Evolutionary conservation across 2,329 filamentous ascomycete species (phyloP).

Genomic region (Coniochaeta ligniaria): DNA sequence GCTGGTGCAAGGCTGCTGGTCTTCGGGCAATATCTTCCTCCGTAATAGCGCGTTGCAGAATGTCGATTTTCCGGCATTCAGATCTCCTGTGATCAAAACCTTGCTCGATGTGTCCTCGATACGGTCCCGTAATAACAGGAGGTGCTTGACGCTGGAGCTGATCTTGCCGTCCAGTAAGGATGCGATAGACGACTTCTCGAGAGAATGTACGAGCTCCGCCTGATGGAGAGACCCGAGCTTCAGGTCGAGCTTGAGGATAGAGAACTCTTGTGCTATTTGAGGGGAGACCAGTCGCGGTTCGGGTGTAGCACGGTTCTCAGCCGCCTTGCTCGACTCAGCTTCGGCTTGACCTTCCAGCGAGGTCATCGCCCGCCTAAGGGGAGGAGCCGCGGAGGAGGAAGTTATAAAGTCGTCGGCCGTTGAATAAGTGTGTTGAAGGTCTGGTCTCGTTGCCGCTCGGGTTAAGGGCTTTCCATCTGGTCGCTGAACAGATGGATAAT

Average conservation of each 20-base stretch:
- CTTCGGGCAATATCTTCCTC: slow-evolving; percentile 87
- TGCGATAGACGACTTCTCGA: slow-evolving; percentile 88
- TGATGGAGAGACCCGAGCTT: slow-evolving; percentile 85
- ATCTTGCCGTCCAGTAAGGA: slow-evolving; percentile 91
- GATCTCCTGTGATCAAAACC: slow-evolving; percentile 87
- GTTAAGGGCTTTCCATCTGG: slow-evolving; percentile 34
- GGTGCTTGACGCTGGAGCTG: slow-evolving; percentile 84
- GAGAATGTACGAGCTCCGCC: slow-evolving; percentile 83
- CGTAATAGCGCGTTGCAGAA: slow-evolving; percentile 97
- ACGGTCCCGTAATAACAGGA: slow-evolving; percentile 77
- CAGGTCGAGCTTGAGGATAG: slow-evolving; percentile 87
- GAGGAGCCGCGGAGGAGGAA: slow-evolving; percentile 16
- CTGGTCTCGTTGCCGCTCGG: slow-evolving; percentile 50
- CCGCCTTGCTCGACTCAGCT: slow-evolving; percentile 66
- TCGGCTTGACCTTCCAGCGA: slow-evolving; percentile 52
- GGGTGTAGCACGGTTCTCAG: slow-evolving; percentile 50
- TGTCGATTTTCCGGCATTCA: slow-evolving; percentile 97
- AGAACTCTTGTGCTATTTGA: slow-evolving; percentile 93
- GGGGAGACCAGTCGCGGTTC: slow-evolving; percentile 85
- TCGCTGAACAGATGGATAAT: slow-evolving; percentile 81
- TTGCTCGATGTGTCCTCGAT: slow-evolving; percentile 98
- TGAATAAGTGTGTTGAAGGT: slow-evolving; percentile 57
- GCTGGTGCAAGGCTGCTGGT: slow-evolving; percentile 95
- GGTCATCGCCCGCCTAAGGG: slow-evolving; percentile 64
- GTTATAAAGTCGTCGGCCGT: slow-evolving; percentile 40